phyloP scores from a whole-genome alignment of 2,329 filamentous ascomycete genomes.

The Chaetomiaceae sp. region DNA sequence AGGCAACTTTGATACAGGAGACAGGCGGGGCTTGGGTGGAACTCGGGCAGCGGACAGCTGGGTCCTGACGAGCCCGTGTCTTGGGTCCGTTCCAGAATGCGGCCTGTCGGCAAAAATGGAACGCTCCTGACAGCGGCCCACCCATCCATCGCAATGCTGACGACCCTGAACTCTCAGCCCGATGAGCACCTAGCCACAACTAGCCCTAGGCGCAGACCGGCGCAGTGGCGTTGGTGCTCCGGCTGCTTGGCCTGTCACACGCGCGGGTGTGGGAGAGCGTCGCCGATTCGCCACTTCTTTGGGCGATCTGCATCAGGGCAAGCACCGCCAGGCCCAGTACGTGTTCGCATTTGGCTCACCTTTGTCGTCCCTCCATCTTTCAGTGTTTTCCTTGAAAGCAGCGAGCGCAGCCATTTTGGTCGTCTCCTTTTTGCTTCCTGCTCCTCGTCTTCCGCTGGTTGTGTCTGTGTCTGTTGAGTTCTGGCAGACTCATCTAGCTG shows the following conservation, averaged over 20 bases:
- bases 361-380: not conserved
- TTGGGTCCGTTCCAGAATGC: conserved; percentile 19
- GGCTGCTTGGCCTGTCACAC: not conserved
- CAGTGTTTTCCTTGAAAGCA: not conserved
- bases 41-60: conserved; percentile 5
- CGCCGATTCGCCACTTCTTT: not conserved
- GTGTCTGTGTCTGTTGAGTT: too few relatives aligned
- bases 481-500: too few relatives aligned
- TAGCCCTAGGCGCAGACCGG: not conserved
- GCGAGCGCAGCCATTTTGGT: not conserved
- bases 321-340: not conserved
- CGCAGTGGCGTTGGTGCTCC: not conserved
- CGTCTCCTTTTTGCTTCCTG: not conserved
- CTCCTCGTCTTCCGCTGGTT: not conserved
- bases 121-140: not conserved
- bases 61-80: conserved; percentile 19
- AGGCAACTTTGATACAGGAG: conserved; percentile 1
- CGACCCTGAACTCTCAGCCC: not conserved
- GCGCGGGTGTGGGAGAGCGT: not conserved
- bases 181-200: not conserved
- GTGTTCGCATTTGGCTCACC: not conserved
- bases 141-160: conserved; percentile 15
- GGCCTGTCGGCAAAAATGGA: conserved; percentile 9
- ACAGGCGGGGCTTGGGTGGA: conserved; percentile 17
- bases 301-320: not conserved